A percentile compares a stretch with the other conserved stretches of the same genome.
These are phyloP conservation scores for Aeminium ludgeri DNA, from an alignment of 495 filamentous ascomycete genomes.

Conservation along the genomic window DNA sequence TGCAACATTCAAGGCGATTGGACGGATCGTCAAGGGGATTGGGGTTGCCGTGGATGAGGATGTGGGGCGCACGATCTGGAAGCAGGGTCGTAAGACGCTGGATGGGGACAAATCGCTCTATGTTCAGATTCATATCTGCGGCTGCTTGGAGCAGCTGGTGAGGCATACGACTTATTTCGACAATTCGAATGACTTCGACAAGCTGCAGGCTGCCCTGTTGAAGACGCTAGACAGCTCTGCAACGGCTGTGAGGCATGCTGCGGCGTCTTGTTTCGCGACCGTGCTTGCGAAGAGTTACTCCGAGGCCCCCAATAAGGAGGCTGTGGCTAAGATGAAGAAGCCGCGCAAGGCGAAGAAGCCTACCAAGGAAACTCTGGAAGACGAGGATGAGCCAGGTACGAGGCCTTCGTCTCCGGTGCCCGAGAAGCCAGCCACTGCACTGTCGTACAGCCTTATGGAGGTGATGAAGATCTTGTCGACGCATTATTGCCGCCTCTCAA, in stretches of 20 bases:
- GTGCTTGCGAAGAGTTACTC: slow-evolving; percentile 67
- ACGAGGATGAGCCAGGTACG: slow-evolving; percentile 58
- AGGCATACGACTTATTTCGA: slow-evolving; percentile 64
- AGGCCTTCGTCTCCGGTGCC: slow-evolving; percentile 57
- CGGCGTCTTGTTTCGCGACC: slow-evolving; percentile 70
- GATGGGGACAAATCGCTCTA: slow-evolving; percentile 65
- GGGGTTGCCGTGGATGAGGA: slow-evolving; percentile 63
- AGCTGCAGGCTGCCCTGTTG: slow-evolving; percentile 57
- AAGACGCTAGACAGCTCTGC: slow-evolving; percentile 70
- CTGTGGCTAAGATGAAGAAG: slow-evolving; percentile 52
- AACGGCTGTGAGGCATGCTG: slow-evolving; percentile 59
- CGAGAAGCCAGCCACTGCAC: slow-evolving; percentile 48
- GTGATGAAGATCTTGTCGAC: slow-evolving; percentile 64
- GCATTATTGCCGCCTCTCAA: slow-evolving; percentile 67
- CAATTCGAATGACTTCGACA: slow-evolving; percentile 83
- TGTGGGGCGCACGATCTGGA: slow-evolving; percentile 84
- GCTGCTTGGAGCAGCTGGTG: slow-evolving; percentile 59
- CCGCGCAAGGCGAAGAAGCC: slow-evolving; percentile 57
- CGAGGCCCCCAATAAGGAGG: slow-evolving; percentile 36
- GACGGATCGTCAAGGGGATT: slow-evolving; percentile 58
- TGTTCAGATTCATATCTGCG: slow-evolving; percentile 64
- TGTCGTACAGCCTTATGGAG: slow-evolving; percentile 61
- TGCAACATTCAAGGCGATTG: slow-evolving; percentile 63
- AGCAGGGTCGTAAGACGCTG: slow-evolving; percentile 63
- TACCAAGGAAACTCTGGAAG: slow-evolving; percentile 35